Evolutionary conservation across 2,329 filamentous ascomycete species (phyloP), one percentile per base, ranked within the genome.

Genomic region (Pseudocercospora crystallina): DNA sequence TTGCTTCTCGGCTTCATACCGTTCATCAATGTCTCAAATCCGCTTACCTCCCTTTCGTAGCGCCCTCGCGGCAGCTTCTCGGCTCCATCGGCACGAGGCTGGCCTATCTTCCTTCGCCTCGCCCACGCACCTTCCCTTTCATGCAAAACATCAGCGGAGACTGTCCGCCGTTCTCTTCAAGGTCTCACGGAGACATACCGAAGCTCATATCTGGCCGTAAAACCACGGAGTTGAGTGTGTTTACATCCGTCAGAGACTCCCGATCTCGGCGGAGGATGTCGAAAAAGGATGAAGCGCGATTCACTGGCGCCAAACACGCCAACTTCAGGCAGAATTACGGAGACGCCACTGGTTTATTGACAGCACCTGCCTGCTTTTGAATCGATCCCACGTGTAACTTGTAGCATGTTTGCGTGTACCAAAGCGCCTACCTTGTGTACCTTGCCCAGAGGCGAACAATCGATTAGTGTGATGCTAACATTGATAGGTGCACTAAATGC

Each of bases 301-400:
- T 3, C 20, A 26, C 20, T 26, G 20, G 20, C 20, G 20, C 20
- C 20, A 26, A 26, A 26, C 20, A 26, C 20, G 20, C 20, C 20
- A 26, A 26, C 3, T 26, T 26, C 41, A 33, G 41, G 41, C 41
- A 43, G 34, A 43, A 43, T 12, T 7, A 17, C 41, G 41, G 30
- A 34, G 5, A 34, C 41, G 13, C 32, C 40, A 33, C 29, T 43
- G 33, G 12, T 34, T 34, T n/a, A 12, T 20, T 35, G 11, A 8
- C 7, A 34, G 41, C 41, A 33, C 35, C 31, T 20, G 14, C 41
- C 41, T n/a, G 26, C 41, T 14, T 12, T 33, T 43, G 40, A 8
- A 14, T 10, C 26, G 30, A 43, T 43, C 40, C 29, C 26, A 43
- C 40, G 40, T 43, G 40, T 30, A n/a, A n/a, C n/a, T n/a, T 26